These are phyloP conservation scores for Tetrapisispora nanseiensis DNA, from an alignment of 805 yeast species.

Conservation along the genomic window DNA sequence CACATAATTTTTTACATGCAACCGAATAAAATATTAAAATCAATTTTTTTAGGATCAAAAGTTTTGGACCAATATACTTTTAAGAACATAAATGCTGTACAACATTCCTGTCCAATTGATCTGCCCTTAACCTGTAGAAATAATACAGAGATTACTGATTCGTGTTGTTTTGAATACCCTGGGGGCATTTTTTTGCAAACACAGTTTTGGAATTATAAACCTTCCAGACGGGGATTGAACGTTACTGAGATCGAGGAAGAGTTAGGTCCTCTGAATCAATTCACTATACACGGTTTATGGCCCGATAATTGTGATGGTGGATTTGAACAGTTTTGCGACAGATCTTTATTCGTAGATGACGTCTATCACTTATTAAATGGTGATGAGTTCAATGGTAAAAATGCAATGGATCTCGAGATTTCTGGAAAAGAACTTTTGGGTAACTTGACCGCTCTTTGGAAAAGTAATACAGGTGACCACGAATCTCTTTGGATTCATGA, in stretches of 20 bases:
- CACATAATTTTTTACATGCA: no score
- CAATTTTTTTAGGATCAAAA: no score
- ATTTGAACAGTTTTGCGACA: conserved; percentile 70
- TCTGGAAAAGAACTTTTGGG: conserved; percentile 44
- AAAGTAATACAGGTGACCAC: conserved; percentile 59
- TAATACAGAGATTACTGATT: conserved; percentile 41
- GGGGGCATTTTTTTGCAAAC: conserved; percentile 79
- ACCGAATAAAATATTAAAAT: no score
- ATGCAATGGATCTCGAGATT: conserved; percentile 20
- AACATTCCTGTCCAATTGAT: conserved; percentile 48
- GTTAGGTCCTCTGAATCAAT: conserved; percentile 57
- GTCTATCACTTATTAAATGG: conserved; percentile 37
- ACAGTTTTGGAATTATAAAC: conserved; percentile 87
- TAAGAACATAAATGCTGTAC: no score
- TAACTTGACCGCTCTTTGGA: conserved; percentile 59
- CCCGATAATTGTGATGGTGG: conserved; percentile 81
- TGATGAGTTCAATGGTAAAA: conserved; percentile 12
- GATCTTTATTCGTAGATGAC: conserved; percentile 42
- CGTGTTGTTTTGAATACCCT: conserved; percentile 80
- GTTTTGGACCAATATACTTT: no score
- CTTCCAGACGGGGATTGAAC: conserved; percentile 33
- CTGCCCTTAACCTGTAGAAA: conserved; percentile 55
- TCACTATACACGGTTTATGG: conserved; percentile 84
- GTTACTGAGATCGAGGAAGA: conserved; percentile 20
- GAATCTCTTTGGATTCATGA: conserved; percentile 80